phyloP scores from a whole-genome alignment of 2,329 filamentous ascomycete genomes.

The Exophiala viscosa region DNA sequence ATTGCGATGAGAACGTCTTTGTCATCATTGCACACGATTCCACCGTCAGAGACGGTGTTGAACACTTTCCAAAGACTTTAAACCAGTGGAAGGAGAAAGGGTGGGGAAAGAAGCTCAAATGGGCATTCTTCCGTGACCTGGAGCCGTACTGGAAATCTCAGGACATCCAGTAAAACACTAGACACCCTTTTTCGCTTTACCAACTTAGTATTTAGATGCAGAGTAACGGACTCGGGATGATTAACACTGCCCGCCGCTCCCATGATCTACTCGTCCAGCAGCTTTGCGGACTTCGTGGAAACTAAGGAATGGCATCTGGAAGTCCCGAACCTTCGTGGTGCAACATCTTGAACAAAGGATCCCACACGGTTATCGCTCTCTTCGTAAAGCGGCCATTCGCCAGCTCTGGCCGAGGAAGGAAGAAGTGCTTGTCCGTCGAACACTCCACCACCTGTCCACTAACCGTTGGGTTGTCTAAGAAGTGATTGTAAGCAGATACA shows the following conservation, averaged over 20 bases:
- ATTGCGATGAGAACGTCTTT: slow-evolving; percentile 30
- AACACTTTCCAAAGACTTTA: slow-evolving; percentile 11
- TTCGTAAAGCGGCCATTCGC: slow-evolving; percentile 43
- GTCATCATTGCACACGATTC: slow-evolving; percentile 32
- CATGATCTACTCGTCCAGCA: too few species aligned
- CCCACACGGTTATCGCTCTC: slow-evolving; percentile 47
- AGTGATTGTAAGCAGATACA: slow-evolving; percentile 44
- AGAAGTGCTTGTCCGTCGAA: slow-evolving; percentile 2
- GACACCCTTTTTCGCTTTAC: too few species aligned
- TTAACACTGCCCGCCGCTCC: too few species aligned
- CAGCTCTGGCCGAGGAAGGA: slow-evolving; percentile 29
- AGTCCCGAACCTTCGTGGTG: slow-evolving; percentile 43
- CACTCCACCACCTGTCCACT: slow-evolving; percentile 44
- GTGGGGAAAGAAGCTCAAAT: slow-evolving; percentile 9
- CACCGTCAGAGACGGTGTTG: slow-evolving; percentile 27
- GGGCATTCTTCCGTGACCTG: slow-evolving; percentile 9
- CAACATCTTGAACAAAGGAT: slow-evolving; percentile 45
- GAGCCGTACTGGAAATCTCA: slow-evolving; percentile 9
- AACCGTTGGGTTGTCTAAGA: slow-evolving; percentile 43
- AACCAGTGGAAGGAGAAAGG: slow-evolving; percentile 16
- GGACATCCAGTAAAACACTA: background rate
- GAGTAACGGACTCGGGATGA: too few species aligned
- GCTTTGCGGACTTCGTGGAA: too few species aligned
- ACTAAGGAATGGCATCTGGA: slow-evolving; percentile 29
- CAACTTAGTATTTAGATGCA: too few species aligned